Base-by-base conservation (phyloP, 371 early-diverging fungal species). In the Mucor ambiguus region DNA sequence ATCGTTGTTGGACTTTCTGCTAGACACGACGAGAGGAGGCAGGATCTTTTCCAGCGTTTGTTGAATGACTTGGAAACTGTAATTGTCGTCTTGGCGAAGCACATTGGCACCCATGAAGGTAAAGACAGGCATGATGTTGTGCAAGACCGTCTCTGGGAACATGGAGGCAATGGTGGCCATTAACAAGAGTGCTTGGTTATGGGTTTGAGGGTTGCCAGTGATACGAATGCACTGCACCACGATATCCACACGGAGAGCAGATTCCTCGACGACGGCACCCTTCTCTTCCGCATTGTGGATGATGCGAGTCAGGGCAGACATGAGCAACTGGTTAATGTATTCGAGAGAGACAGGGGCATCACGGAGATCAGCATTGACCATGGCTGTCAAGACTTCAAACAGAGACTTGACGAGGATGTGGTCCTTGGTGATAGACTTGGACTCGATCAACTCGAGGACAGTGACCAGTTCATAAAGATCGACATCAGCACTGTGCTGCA, bases 61-160 rank as follows among this genome's bases (percentile, higher is more conserved):
- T 63, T 93, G 92, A 70, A 98, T 96, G 10, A 97, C 96, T 64
- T 93, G 92, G 92, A 96, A 95, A 67, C 92, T 93, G 86, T 95
- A 97, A 69, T 91, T 90, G 75, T 98, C 98, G 77, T 98, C 98
- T 77, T 95, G 95, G 16, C 94, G 90, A 63, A 97, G 69, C 0
- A 95, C 92, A 69, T 93, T 96, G 56, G 94, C 94, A n/a, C 97
- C 97, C 98, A 98, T 96, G 72, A 97, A 97, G 9, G 97, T 98
- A 72, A 98, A 97, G 32, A 97, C 89, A 22, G 96, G 94, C 93
- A 98, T 96, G 60, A 96, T 92, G 76, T 95, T 92, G 70, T 93
- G 87, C 55, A 98, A 80, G 11, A 98, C 96, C 58, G 82, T 84
- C 55, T 95, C 92, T 2, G 96, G 94, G 69, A 88, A 90, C 63